Conservation (phyloP, 371 early-diverging fungal species). For the Hamiltosporidium tvaerminnensis region DNA sequence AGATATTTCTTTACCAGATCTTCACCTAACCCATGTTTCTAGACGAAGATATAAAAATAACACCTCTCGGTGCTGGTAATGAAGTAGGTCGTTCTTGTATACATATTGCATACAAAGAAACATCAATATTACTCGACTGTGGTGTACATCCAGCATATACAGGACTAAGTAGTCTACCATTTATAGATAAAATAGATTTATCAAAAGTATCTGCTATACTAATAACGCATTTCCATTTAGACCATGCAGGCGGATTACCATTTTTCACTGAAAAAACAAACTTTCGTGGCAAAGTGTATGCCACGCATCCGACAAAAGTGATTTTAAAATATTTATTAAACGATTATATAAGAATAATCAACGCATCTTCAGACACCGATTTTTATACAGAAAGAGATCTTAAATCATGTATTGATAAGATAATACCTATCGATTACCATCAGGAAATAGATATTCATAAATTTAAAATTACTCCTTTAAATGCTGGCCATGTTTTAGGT, state of each 20-base stretch:
- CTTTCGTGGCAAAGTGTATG: slow-evolving; percentile 91
- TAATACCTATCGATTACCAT: slow-evolving; percentile 90
- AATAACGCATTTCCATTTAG: slow-evolving; percentile 94
- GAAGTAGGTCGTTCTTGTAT: slow-evolving; percentile 97
- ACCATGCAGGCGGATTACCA: slow-evolving; percentile 96
- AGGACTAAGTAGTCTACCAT: slow-evolving; percentile 85
- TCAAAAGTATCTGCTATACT: slow-evolving; percentile 74
- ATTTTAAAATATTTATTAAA: slow-evolving; percentile 90
- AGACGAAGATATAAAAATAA: slow-evolving; percentile 55
- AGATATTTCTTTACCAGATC: no score
- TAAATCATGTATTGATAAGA: slow-evolving; percentile 68
- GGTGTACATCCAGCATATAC: slow-evolving; percentile 93
- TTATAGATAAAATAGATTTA: slow-evolving; percentile 88
- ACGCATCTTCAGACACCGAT: slow-evolving; percentile 67
- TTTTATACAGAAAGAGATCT: slow-evolving; percentile 87
- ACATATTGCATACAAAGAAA: slow-evolving; percentile 77
- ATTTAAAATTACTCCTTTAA: slow-evolving; percentile 80
- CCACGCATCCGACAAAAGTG: slow-evolving; percentile 98
- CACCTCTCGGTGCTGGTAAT: slow-evolving; percentile 89
- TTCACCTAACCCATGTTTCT: no score
- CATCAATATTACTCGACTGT: slow-evolving; percentile 83
- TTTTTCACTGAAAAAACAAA: slow-evolving; percentile 89
- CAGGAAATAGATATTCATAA: slow-evolving; percentile 84
- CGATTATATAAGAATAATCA: slow-evolving; percentile 65
- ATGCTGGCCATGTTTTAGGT: slow-evolving; percentile 98